phyloP scores from a whole-genome alignment of 352 stramenopile species.

The Pythium vanterpoolii region DNA sequence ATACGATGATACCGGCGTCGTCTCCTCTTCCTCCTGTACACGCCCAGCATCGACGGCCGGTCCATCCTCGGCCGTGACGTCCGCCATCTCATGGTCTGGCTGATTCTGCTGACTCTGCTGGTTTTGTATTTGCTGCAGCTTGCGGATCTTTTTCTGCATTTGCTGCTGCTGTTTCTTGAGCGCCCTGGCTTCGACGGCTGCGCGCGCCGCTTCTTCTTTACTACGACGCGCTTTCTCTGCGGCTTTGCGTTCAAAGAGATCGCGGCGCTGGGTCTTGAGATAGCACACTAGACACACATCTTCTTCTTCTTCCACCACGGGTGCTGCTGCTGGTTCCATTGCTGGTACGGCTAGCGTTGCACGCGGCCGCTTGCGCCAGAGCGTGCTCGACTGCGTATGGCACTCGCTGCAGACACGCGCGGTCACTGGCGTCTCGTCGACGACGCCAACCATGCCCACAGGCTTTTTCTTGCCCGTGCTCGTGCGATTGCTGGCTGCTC shows the following conservation, averaged over 20 bases:
- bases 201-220: constrained; percentile 43
- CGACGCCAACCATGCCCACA: constrained; percentile 38
- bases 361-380: constrained; percentile 54
- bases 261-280: constrained; percentile 58
- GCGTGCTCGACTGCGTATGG: constrained; percentile 51
- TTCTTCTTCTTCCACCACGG: constrained; percentile 3
- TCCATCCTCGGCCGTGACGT: background rate
- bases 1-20: too few species aligned
- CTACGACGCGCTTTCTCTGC: constrained; percentile 28
- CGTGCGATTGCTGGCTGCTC: background rate
- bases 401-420: constrained; percentile 43
- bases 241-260: constrained; percentile 62
- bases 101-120: constrained; percentile 2
- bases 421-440: constrained; percentile 36
- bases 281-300: constrained; percentile 73
- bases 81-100: background rate
- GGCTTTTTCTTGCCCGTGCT: constrained; percentile 65
- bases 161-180: constrained; percentile 65
- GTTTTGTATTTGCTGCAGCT: constrained; percentile 24
- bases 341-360: background rate
- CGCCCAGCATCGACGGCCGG: background rate
- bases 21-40: too few species aligned
- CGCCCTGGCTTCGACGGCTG: constrained; percentile 42
- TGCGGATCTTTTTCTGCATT: constrained; percentile 42
- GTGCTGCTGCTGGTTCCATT: background rate